Conservation (phyloP, 1,284 basidiomycete species). For the Austropuccinia psidii region DNA sequence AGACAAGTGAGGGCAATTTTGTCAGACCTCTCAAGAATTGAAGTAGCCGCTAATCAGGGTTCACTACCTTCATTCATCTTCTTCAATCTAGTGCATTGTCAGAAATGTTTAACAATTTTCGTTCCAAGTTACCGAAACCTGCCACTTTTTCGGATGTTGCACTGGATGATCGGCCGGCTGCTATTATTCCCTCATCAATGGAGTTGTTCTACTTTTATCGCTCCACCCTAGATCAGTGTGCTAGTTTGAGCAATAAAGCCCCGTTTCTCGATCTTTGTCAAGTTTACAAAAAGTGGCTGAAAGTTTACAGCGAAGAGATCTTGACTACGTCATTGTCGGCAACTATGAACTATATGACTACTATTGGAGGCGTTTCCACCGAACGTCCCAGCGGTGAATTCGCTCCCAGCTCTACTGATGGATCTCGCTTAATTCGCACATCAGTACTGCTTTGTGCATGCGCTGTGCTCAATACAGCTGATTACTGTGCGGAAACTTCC, state of each 20-base stretch:
- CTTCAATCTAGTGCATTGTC: conserved; percentile 58
- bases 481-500: conserved; percentile 91
- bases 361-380: conserved; percentile 57
- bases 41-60: neutral
- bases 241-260: conserved; percentile 68
- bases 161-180: conserved; percentile 53
- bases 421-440: conserved; percentile 63
- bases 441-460: conserved; percentile 73
- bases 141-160: conserved; percentile 48
- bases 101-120: conserved; percentile 72
- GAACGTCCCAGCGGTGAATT: conserved; percentile 36
- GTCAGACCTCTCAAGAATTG: neutral
- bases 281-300: conserved; percentile 86
- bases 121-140: conserved; percentile 58
- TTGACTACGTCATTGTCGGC: conserved; percentile 29
- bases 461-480: conserved; percentile 87
- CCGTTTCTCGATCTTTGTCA: conserved; percentile 68
- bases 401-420: conserved; percentile 42
- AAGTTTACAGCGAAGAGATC: conserved; percentile 73
- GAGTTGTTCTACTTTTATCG: conserved; percentile 97
- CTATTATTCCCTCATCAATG: conserved; percentile 83
- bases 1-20: conserved; percentile 61
- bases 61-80: neutral
- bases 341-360: neutral
- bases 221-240: conserved; percentile 87